A percentile compares a stretch with the other conserved stretches of the same genome.
Evolutionary conservation across 768 basidiomycete genomes (phyloP).

Genomic region (Mycena kentingensis): DNA sequence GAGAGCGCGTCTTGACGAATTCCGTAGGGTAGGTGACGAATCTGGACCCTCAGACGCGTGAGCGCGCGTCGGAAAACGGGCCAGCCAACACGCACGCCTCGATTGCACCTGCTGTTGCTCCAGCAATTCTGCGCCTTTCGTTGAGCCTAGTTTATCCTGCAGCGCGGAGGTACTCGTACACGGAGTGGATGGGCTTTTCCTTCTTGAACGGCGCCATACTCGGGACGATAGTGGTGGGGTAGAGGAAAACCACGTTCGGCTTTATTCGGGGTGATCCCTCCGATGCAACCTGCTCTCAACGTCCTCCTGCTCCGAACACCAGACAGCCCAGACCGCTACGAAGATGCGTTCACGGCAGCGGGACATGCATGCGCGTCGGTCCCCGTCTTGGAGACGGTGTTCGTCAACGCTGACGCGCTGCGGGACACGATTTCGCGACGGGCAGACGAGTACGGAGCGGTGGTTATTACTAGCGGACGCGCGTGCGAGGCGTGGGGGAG

Average conservation of each 20-base stretch:
- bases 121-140: slow-evolving; percentile 65
- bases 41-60: slow-evolving; percentile 49
- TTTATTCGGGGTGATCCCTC: neutral
- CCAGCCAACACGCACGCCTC: slow-evolving; percentile 70
- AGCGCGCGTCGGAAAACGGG: slow-evolving; percentile 21
- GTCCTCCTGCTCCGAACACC: slow-evolving; percentile 48
- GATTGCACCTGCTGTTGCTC: slow-evolving; percentile 88
- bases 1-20: slow-evolving; percentile 91
- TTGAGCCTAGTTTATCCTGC: too few relatives aligned
- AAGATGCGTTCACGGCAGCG: slow-evolving; percentile 44
- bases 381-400: slow-evolving; percentile 69
- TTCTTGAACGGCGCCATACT: slow-evolving; percentile 57
- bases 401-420: slow-evolving; percentile 52
- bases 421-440: slow-evolving; percentile 38
- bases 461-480: slow-evolving; percentile 79
- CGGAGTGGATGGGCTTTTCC: slow-evolving; percentile 83
- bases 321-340: slow-evolving; percentile 57
- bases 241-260: neutral
- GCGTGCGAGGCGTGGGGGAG: slow-evolving; percentile 71
- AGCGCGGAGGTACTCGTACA: slow-evolving; percentile 40
- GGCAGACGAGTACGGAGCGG: slow-evolving; percentile 53
- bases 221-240: too few relatives aligned
- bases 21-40: slow-evolving; percentile 89
- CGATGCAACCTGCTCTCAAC: slow-evolving; percentile 21
- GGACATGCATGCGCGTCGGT: slow-evolving; percentile 62